phyloP scores from a whole-genome alignment of 768 basidiomycete genomes.

The Lactarius hatsudake region DNA sequence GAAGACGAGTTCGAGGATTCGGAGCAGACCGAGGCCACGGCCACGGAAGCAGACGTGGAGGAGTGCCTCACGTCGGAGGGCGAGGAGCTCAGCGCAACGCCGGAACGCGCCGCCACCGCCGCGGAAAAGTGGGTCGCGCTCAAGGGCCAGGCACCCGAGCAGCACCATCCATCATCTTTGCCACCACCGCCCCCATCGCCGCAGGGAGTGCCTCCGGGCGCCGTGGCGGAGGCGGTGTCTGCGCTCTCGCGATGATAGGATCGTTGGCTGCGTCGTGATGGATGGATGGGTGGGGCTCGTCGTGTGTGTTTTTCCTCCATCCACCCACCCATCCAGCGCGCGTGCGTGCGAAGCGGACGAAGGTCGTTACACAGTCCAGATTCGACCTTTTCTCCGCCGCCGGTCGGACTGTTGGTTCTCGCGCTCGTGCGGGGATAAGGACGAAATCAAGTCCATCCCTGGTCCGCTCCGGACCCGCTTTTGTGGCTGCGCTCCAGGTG shows the following conservation, averaged over 20 bases:
- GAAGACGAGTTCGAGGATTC: conserved; percentile 45
- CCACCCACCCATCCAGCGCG: not conserved
- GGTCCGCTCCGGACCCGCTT: not conserved
- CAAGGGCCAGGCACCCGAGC: conserved; percentile 43
- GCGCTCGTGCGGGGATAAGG: not conserved
- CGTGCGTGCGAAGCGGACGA: not conserved
- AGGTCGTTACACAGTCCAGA: not conserved
- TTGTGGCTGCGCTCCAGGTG: not conserved
- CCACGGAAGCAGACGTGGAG: conserved; percentile 67
- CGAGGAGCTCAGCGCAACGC: conserved; percentile 45
- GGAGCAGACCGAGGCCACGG: conserved; percentile 55
- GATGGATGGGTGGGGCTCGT: not conserved
- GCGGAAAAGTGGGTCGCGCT: conserved; percentile 79
- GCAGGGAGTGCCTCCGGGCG: not conserved
- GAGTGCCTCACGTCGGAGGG: conserved; percentile 75
- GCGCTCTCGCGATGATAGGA: not conserved
- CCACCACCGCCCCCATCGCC: not conserved
- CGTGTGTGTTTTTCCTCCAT: not conserved
- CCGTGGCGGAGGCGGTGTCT: not conserved
- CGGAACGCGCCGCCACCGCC: conserved; percentile 35
- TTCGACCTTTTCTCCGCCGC: not conserved
- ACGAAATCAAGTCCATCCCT: not conserved
- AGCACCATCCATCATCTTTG: not conserved
- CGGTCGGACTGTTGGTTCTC: not conserved
- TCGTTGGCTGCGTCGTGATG: conserved; percentile 7